Evolutionary conservation across 305 asterid genomes (phyloP).

Genomic region (Solanum hybrid): DNA sequence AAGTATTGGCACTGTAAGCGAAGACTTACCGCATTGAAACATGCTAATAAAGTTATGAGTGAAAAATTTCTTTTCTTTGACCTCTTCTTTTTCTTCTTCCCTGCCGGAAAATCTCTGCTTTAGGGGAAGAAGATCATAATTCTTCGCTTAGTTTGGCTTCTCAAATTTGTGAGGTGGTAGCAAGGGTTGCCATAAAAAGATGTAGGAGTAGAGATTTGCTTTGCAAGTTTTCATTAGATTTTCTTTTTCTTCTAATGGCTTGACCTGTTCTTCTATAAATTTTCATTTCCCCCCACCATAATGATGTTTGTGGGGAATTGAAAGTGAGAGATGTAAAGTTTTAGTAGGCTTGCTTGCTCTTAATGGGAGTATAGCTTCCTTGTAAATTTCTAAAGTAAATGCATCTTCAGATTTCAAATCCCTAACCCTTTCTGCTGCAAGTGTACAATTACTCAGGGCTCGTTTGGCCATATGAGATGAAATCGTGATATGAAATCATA

Average conservation of each 20-base stretch:
- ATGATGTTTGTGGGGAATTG: conserved; percentile 10
- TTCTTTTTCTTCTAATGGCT: conserved; percentile 9
- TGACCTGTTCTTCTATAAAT: background rate
- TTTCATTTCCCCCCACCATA: conserved; percentile 9
- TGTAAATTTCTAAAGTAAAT: conserved; percentile 25
- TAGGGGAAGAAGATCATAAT: conserved; percentile 6
- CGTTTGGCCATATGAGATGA: background rate
- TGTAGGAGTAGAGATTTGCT: conserved; percentile 19
- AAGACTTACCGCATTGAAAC: conserved; percentile 26
- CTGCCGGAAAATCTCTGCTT: conserved; percentile 6
- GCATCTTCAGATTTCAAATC: conserved; percentile 6
- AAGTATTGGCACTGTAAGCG: conserved; percentile 35
- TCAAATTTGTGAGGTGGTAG: conserved; percentile 13
- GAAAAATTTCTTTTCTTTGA: background rate
- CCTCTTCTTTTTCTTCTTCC: conserved; percentile 14
- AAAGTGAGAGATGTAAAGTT: conserved; percentile 30
- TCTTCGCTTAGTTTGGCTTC: conserved; percentile 16
- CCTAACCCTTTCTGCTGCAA: background rate
- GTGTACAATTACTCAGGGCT: background rate
- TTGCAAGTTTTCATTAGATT: conserved; percentile 13
- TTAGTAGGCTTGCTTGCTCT: conserved; percentile 18
- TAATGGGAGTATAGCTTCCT: conserved; percentile 18
- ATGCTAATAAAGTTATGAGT: conserved; percentile 7
- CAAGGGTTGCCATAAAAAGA: conserved; percentile 11
- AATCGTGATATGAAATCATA: background rate